phyloP scores from a whole-genome alignment of 352 stramenopile genomes.

The Pythium monospermum region DNA sequence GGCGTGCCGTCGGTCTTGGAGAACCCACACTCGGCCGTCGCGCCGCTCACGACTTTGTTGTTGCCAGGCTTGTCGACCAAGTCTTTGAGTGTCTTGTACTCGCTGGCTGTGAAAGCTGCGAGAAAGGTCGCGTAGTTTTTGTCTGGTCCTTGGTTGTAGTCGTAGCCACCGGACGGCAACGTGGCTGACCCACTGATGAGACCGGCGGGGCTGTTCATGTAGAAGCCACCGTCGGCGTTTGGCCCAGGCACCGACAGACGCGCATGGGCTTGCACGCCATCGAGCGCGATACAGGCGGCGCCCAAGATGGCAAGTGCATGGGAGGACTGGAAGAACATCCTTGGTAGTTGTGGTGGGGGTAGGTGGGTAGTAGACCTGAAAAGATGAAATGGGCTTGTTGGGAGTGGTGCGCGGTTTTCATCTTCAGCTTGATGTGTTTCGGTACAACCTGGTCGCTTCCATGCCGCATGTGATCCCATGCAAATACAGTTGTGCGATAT shows the following conservation, averaged over 20 bases:
- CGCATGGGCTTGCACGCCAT: not conserved
- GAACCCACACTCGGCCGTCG: too few relatives aligned
- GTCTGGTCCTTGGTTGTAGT: conserved; percentile 3
- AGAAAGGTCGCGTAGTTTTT: not conserved
- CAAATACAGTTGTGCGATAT: too few relatives aligned
- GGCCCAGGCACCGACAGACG: not conserved
- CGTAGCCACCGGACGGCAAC: not conserved
- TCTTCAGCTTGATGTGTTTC: too few relatives aligned
- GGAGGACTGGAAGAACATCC: too few relatives aligned
- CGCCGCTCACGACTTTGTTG: conserved; percentile 4
- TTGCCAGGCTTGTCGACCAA: conserved; percentile 5
- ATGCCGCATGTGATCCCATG: too few relatives aligned
- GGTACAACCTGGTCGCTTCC: too few relatives aligned
- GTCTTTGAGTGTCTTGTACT: conserved; percentile 6
- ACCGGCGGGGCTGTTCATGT: not conserved
- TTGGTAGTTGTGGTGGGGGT: too few relatives aligned
- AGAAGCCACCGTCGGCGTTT: not conserved
- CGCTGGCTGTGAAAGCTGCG: not conserved
- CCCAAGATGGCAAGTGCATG: too few relatives aligned
- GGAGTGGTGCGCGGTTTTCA: too few relatives aligned
- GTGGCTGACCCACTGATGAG: not conserved
- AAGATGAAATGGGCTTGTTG: too few relatives aligned
- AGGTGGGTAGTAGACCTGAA: too few relatives aligned
- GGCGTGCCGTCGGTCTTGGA: not conserved
- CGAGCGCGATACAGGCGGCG: too few relatives aligned